Conservation (phyloP, 2,329 filamentous ascomycete species). For the Helicocarpus griseus region DNA sequence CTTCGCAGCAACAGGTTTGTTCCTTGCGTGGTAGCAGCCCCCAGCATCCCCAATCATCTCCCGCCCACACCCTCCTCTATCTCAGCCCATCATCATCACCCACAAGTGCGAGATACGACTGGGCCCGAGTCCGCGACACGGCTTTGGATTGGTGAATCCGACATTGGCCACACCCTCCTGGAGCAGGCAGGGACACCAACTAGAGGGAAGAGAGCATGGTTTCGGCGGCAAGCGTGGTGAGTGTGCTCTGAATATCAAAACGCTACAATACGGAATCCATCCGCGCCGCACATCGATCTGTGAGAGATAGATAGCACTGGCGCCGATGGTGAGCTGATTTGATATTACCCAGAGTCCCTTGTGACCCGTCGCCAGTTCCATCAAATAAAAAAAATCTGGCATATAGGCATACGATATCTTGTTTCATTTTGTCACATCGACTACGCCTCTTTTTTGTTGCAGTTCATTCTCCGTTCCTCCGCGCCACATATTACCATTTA, state of each 20-base stretch:
- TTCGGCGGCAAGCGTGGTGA: neutral
- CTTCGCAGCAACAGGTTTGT: slow-evolving; percentile 1
- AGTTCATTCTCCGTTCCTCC: neutral
- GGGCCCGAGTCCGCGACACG: neutral
- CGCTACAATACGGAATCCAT: neutral
- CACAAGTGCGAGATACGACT: too few species aligned
- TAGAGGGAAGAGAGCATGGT: neutral
- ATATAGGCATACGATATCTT: neutral
- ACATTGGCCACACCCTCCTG: neutral
- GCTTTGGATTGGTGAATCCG: neutral
- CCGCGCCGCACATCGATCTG: neutral
- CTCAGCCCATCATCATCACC: neutral
- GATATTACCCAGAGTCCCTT: neutral
- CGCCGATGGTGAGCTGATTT: neutral
- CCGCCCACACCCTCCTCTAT: neutral
- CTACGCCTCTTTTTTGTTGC: neutral
- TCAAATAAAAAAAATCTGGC: neutral
- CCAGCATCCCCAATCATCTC: neutral
- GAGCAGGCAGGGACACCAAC: neutral
- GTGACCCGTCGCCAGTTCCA: neutral
- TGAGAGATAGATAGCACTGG: neutral
- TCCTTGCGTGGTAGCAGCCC: slow-evolving; percentile 1
- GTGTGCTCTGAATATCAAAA: neutral
- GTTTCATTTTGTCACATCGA: neutral
- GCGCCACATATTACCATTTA: neutral